Base-by-base conservation (phyloP, 2,329 filamentous ascomycete genomes). In the Penicillium sp. region DNA sequence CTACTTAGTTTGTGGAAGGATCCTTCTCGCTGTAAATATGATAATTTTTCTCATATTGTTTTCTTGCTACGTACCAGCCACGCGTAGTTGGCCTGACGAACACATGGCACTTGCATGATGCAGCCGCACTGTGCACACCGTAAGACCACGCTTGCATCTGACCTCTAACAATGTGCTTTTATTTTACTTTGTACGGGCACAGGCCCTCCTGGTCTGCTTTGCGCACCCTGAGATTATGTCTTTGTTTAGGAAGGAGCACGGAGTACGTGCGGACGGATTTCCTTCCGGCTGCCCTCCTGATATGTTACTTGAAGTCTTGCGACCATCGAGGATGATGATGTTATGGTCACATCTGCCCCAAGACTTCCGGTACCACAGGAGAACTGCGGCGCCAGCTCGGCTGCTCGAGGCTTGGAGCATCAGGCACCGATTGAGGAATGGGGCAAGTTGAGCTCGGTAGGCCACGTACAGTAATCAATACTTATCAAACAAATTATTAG, bases 71-170 rank as follows among this genome's bases (percentile, higher is more conserved):
- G 14, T 17, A 31, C 43, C 22, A 35, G 31, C 47, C 47, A 49
- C 31, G 28, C n/a, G 28, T 49, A 15, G 47, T 49, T 49, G 28
- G 31, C 47, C 35, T 49, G 47, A 49, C 28, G 47, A 49, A 49
- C 47, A 49, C 47, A 49, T 49, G 47, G 47, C 47, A 49, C 47
- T 49, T 49, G 47, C 47, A 49, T 35, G 47, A 35, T 49, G 47
- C 47, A 35, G 47, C 47, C 47, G 31, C 47, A 28, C 25, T 28
- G 25, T 28, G 25, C 25, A 34, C 28, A 20, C 47, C 47, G 47
- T 47, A 47, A n/a, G 47, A 49, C 8, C 47, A 49, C 31, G 28
- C 45, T 8, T 49, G 45, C 47, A 49, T 49, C 47, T 49, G 47
- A 49, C 47, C 47, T 49, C 28, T 49, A 17, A 31, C 22, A 47